phyloP scores from a whole-genome alignment of 345 rosid genomes.

The Gossypium ekmanianum region DNA sequence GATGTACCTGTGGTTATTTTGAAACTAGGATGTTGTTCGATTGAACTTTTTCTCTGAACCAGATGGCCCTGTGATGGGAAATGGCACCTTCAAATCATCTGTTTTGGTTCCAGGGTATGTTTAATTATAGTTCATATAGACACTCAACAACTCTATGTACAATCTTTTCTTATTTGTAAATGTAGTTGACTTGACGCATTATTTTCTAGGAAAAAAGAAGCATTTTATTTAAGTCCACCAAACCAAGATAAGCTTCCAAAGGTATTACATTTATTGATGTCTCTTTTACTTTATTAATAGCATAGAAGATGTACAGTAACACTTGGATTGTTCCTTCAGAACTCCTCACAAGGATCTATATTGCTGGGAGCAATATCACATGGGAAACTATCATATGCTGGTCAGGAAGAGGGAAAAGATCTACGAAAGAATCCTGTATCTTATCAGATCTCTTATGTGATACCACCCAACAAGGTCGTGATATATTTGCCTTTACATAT shows the following conservation, averaged over 20 bases:
- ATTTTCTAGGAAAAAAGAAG: conserved; percentile 68
- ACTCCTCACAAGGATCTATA: conserved; percentile 73
- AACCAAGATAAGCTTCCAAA: conserved; percentile 79
- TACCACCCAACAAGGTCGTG: conserved; percentile 89
- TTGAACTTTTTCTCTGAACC: conserved; percentile 87
- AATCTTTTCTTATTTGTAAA: conserved; percentile 6
- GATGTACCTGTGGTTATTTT: conserved; percentile 8
- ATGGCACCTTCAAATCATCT: conserved; percentile 79
- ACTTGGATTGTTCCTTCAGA: conserved; percentile 44
- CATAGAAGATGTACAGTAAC: conserved; percentile 9
- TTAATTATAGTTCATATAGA: conserved; percentile 1
- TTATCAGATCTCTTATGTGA: conserved; percentile 59
- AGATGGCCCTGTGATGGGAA: conserved; percentile 89
- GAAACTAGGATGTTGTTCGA: conserved; percentile 55
- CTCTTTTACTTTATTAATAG: background rate
- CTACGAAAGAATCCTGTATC: conserved; percentile 66
- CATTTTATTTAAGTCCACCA: conserved; percentile 82
- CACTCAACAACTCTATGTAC: conserved; percentile 1
- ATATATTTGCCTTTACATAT: background rate
- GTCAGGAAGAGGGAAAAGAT: conserved; percentile 32
- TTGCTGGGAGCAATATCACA: conserved; percentile 76
- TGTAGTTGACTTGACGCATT: conserved; percentile 17
- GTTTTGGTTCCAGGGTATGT: conserved; percentile 80
- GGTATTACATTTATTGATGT: conserved; percentile 30
- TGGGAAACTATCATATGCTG: conserved; percentile 58